Evolutionary conservation across 371 early-diverging fungal genomes (phyloP).

Genomic region (Saksenaea vasiformis): DNA sequence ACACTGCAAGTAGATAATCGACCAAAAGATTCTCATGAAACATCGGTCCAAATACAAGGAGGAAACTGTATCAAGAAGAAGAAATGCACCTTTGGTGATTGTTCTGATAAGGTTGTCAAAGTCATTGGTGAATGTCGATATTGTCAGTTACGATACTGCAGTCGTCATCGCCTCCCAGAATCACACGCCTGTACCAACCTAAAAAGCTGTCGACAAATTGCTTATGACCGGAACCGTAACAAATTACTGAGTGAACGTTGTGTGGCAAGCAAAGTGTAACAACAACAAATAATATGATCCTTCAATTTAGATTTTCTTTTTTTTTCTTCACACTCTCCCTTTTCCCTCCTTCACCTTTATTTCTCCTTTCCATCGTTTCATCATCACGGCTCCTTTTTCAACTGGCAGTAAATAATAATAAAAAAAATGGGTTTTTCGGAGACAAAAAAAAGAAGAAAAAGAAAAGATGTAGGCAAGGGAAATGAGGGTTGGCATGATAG

Average conservation of each 20-base stretch:
- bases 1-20: not conserved
- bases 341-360: not conserved
- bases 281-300: not conserved
- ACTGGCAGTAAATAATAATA: not conserved
- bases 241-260: slow-evolving; percentile 66
- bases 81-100: slow-evolving; percentile 42
- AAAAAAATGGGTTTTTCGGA: not conserved
- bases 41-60: not conserved
- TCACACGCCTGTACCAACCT: slow-evolving; percentile 68
- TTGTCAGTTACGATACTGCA: slow-evolving; percentile 54
- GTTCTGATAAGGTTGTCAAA: slow-evolving; percentile 41
- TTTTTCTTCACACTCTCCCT: not conserved
- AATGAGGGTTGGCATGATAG: not conserved
- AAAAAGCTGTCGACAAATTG: slow-evolving; percentile 53
- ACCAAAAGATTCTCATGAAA: not conserved
- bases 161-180: slow-evolving; percentile 69
- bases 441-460: not conserved
- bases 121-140: slow-evolving; percentile 56
- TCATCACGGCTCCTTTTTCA: not conserved
- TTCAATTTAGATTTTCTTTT: not conserved
- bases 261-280: slow-evolving; percentile 64
- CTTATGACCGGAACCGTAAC: slow-evolving; percentile 53
- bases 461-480: not conserved
- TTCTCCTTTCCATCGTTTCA: not conserved
- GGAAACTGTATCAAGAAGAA: slow-evolving; percentile 14